Base-by-base conservation (phyloP, 768 basidiomycete species). In the Paxillus rubicundulus region DNA sequence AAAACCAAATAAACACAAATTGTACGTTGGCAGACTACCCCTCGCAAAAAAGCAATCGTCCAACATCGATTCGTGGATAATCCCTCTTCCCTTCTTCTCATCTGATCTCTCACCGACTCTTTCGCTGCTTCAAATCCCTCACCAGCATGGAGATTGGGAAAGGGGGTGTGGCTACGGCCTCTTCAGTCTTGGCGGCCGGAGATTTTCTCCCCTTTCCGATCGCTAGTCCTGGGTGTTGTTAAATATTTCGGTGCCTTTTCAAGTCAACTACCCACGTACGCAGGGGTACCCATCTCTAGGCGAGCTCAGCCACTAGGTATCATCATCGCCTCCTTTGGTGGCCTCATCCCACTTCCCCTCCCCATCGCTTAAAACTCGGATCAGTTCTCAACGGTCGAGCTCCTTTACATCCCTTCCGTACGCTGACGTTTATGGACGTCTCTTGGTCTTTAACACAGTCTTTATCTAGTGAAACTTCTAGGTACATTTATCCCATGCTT, bases 1-100 rank as follows among this genome's bases (percentile, higher is more conserved):
- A 44, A 33, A 36, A 28, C 43, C 50, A 56, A 53, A 45, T 33
- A 54, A 24, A 24, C 21, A 53, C 47, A 53, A 56, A 56, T 38
- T 44, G 43, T 50, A 27, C 42, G 42, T 44, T 44, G 42, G 18
- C 41, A 43, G 21, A 20, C 16, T 5, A 24, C 17, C 6, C 24
- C 18, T 20, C 16, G 7, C 41, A 13, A 28, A 16, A 13, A n/a
- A 50, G 45, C 38, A 34, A 50, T 50, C 33, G 33, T 48, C 32
- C 17, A 50, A 49, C 16, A 24, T 50, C 50, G 18, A 50, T 50
- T 50, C 49, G 32, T 50, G n/a, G 8, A 32, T 49, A 48, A 24
- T 48, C n/a, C 17, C 24, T 13, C 18, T 32, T 27, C 17, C 34
- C 7, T 39, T 30, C 8, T 24, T 30, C 2, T 20, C 21, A 12